phyloP scores from a whole-genome alignment of 768 basidiomycete species.

The Amanita muscaria region DNA sequence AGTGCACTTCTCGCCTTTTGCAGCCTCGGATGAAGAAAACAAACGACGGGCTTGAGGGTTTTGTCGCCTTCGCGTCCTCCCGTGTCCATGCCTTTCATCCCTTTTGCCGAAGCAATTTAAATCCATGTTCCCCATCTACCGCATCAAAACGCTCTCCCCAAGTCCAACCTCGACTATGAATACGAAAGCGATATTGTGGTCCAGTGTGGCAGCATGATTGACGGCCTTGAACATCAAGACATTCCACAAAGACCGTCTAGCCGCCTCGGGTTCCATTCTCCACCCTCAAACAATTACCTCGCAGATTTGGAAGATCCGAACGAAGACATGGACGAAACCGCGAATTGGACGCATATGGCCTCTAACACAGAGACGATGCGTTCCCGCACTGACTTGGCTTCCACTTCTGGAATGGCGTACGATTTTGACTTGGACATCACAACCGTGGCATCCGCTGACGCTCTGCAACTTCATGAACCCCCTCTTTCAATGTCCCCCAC shows the following conservation, averaged over 20 bases:
- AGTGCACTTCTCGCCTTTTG: too few species aligned
- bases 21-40: too few species aligned
- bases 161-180: constrained; percentile 6
- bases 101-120: too few species aligned
- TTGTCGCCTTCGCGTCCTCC: too few species aligned
- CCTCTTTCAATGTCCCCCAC: not conserved
- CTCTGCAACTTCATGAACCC: not conserved
- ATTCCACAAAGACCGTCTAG: constrained; percentile 39
- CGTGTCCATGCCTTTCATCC: too few species aligned
- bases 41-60: too few species aligned
- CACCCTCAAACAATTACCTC: constrained; percentile 13
- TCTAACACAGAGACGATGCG: not conserved
- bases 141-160: too few species aligned
- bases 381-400: not conserved
- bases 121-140: too few species aligned
- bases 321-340: not conserved
- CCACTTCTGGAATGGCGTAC: not conserved
- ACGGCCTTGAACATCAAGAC: constrained; percentile 12
- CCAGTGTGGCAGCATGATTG: constrained; percentile 9
- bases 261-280: constrained; percentile 37
- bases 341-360: not conserved
- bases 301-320: constrained; percentile 3
- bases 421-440: constrained; percentile 5
- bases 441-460: not conserved
- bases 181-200: constrained; percentile 19